These are phyloP conservation scores for Dendrocalamus latiflorus DNA, from an alignment of 202 grass and related monocot genomes.

Conservation along the genomic window DNA sequence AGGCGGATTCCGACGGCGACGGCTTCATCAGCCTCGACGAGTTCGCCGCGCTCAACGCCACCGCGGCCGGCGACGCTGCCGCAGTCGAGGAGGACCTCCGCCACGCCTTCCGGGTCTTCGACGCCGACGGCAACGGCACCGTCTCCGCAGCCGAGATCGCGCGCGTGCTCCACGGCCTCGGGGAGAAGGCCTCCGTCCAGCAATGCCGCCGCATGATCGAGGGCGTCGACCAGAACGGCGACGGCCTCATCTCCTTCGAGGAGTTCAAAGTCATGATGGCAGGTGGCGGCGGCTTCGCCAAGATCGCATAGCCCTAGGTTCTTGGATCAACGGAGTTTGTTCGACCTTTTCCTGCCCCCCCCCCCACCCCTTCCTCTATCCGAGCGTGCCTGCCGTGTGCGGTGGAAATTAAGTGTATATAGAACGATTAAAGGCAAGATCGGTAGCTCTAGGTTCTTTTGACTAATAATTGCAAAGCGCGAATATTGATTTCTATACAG, in stretches of 20 bases:
- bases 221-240: conserved; percentile 90
- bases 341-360: background rate
- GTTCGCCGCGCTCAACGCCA: conserved; percentile 68
- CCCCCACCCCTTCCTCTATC: no score
- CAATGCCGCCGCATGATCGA: conserved; percentile 94
- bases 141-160: conserved; percentile 87
- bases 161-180: conserved; percentile 61
- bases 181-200: conserved; percentile 64
- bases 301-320: conserved; percentile 14
- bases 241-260: conserved; percentile 78
- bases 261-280: conserved; percentile 99
- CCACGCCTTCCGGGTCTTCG: conserved; percentile 77
- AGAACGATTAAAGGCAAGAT: no score
- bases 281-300: conserved; percentile 35
- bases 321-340: background rate
- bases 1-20: conserved; percentile 83
- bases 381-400: no score
- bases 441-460: no score
- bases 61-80: conserved; percentile 23
- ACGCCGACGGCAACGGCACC: conserved; percentile 65
- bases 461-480: no score
- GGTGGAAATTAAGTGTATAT: no score
- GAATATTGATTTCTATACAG: no score
- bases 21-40: conserved; percentile 82
- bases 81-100: conserved; percentile 75